These are phyloP conservation scores for Pseudonitzschia multistriata DNA, from an alignment of 108 stramenopile genomes.

Conservation along the genomic window DNA sequence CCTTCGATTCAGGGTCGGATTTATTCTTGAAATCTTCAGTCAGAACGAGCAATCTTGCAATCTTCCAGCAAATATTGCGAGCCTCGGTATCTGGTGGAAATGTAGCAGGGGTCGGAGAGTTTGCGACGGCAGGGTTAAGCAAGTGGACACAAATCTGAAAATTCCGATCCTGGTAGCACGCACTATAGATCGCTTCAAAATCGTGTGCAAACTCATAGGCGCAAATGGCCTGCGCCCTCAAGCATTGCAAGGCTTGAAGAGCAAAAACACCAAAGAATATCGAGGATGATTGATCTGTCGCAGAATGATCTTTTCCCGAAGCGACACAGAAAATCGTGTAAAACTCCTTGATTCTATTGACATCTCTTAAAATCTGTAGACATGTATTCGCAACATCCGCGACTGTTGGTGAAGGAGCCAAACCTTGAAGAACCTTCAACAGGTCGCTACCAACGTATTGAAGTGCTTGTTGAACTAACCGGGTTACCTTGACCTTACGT, in stretches of 20 bases:
- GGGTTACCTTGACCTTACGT: slow-evolving; percentile 17
- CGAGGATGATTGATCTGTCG: background rate
- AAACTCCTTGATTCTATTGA: slow-evolving; percentile 1
- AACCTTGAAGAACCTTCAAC: slow-evolving; percentile 11
- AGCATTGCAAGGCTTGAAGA: slow-evolving; percentile 17
- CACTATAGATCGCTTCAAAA: slow-evolving; percentile 9
- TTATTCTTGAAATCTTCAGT: background rate
- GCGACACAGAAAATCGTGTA: slow-evolving; percentile 1
- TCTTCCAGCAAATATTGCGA: slow-evolving; percentile 21
- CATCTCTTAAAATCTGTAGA: slow-evolving; percentile 4
- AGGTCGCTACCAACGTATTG: slow-evolving; percentile 20
- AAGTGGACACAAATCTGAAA: slow-evolving; percentile 2
- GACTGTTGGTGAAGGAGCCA: slow-evolving; percentile 3
- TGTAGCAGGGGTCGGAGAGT: background rate
- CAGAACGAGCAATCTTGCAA: slow-evolving; percentile 15
- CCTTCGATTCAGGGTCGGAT: slow-evolving; percentile 12
- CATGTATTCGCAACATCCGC: slow-evolving; percentile 6
- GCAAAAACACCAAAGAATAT: slow-evolving; percentile 16
- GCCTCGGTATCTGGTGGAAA: slow-evolving; percentile 19
- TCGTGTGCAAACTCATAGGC: slow-evolving; percentile 11
- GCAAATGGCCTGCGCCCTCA: slow-evolving; percentile 8
- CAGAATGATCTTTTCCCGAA: slow-evolving; percentile 5
- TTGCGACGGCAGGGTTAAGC: background rate
- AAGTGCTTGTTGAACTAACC: slow-evolving; percentile 10
- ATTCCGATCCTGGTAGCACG: slow-evolving; percentile 10